Evolutionary conservation across 2,329 filamentous ascomycete genomes (phyloP).

Genomic region (Sphaerulina vaccinii): DNA sequence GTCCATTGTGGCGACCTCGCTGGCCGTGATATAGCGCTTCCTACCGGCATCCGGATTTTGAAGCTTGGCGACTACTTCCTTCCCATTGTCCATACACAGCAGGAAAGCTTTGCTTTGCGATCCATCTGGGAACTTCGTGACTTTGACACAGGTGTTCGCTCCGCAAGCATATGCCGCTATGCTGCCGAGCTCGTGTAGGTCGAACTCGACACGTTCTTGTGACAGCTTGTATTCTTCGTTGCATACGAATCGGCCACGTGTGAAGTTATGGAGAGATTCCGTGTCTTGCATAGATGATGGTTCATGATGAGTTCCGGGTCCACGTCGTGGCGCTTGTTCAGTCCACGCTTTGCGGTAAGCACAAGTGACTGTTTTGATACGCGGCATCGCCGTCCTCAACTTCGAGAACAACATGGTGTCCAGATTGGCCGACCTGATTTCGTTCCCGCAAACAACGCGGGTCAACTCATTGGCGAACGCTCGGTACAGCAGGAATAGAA

Average conservation of each 20-base stretch:
- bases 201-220: slow-evolving; percentile 27
- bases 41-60: slow-evolving; percentile 40
- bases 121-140: slow-evolving; percentile 37
- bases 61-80: slow-evolving; percentile 40
- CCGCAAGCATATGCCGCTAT: slow-evolving; percentile 32
- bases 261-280: not conserved
- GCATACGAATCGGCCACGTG: slow-evolving; percentile 14
- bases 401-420: too few relatives aligned
- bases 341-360: too few relatives aligned
- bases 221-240: slow-evolving; percentile 17
- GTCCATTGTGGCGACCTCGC: slow-evolving; percentile 34
- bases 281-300: too few relatives aligned
- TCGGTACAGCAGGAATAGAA: too few relatives aligned
- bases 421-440: too few relatives aligned
- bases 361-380: too few relatives aligned
- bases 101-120: slow-evolving; percentile 39
- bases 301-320: too few relatives aligned
- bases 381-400: too few relatives aligned
- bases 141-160: slow-evolving; percentile 29
- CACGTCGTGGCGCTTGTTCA: too few relatives aligned
- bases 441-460: too few relatives aligned
- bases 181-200: slow-evolving; percentile 33
- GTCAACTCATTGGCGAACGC: too few relatives aligned
- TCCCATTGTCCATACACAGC: slow-evolving; percentile 39
- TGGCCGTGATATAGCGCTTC: slow-evolving; percentile 32